A percentile compares a stretch with the other conserved stretches of the same genome.
These are phyloP conservation scores for Aspergillus sp. DNA, from an alignment of 2,329 filamentous ascomycete genomes.

Conservation along the genomic window DNA sequence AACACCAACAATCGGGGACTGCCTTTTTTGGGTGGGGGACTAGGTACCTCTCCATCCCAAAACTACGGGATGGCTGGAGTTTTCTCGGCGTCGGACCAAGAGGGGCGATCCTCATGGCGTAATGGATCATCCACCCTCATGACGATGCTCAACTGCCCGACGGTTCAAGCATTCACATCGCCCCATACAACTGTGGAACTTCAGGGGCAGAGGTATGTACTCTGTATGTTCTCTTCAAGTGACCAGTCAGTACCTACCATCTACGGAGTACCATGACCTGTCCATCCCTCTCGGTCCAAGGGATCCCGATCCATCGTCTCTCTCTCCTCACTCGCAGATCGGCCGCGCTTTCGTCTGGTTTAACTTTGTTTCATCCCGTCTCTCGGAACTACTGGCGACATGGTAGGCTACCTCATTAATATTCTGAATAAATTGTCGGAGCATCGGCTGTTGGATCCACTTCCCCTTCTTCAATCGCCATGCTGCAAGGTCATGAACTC, in stretches of 20 bases:
- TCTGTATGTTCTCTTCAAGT: too few relatives aligned
- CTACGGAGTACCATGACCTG: not conserved
- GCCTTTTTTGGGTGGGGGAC: not conserved
- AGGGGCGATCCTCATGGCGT: slow-evolving; percentile 3
- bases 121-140: too few relatives aligned
- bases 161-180: not conserved
- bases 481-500: not conserved
- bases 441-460: not conserved
- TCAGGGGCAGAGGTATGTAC: too few relatives aligned
- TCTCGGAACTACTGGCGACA: slow-evolving; percentile 15
- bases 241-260: not conserved
- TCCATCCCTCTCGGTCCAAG: not conserved
- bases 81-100: slow-evolving; percentile 9
- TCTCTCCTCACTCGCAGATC: not conserved
- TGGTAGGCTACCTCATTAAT: not conserved
- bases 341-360: not conserved
- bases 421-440: too few relatives aligned
- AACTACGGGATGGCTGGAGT: slow-evolving; percentile 1
- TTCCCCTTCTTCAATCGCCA: not conserved
- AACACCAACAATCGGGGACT: not conserved
- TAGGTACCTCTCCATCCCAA: not conserved
- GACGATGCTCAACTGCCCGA: not conserved
- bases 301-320: not conserved
- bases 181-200: not conserved
- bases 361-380: slow-evolving; percentile 17